phyloP scores from a whole-genome alignment of 2,329 filamentous ascomycete genomes.

The Westerdykella ornata region DNA sequence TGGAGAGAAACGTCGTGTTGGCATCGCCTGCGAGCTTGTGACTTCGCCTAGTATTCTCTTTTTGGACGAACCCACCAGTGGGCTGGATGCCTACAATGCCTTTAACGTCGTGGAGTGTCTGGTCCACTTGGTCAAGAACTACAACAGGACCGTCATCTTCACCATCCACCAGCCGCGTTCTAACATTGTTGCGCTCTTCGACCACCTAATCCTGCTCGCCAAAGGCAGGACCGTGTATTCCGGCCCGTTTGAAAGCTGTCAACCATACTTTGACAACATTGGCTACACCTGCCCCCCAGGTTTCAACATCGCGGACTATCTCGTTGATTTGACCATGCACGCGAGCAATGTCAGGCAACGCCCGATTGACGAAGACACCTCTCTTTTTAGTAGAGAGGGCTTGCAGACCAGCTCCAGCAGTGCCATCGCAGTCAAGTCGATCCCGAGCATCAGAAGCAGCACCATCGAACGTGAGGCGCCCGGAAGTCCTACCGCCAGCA shows the following conservation, averaged over 20 bases:
- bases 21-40: slow-evolving; percentile 94
- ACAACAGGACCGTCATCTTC: slow-evolving; percentile 95
- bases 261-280: slow-evolving; percentile 84
- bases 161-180: slow-evolving; percentile 97
- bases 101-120: slow-evolving; percentile 97
- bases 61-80: slow-evolving; percentile 93
- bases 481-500: slow-evolving; percentile 50
- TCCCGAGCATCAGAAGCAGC: slow-evolving; percentile 72
- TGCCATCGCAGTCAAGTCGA: slow-evolving; percentile 80
- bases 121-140: slow-evolving; percentile 88
- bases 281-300: slow-evolving; percentile 91
- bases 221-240: slow-evolving; percentile 89
- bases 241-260: slow-evolving; percentile 79
- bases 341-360: slow-evolving; percentile 55
- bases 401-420: slow-evolving; percentile 75
- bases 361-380: slow-evolving; percentile 51
- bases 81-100: slow-evolving; percentile 91
- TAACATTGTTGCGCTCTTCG: slow-evolving; percentile 96
- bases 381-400: slow-evolving; percentile 55
- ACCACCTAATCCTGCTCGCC: slow-evolving; percentile 84
- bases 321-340: slow-evolving; percentile 97
- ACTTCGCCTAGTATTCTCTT: slow-evolving; percentile 97
- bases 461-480: slow-evolving; percentile 58
- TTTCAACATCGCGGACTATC: slow-evolving; percentile 97
- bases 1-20: slow-evolving; percentile 90